Conservation (phyloP, 2,329 filamentous ascomycete genomes). For the Aspergillus pseudotamarii region DNA sequence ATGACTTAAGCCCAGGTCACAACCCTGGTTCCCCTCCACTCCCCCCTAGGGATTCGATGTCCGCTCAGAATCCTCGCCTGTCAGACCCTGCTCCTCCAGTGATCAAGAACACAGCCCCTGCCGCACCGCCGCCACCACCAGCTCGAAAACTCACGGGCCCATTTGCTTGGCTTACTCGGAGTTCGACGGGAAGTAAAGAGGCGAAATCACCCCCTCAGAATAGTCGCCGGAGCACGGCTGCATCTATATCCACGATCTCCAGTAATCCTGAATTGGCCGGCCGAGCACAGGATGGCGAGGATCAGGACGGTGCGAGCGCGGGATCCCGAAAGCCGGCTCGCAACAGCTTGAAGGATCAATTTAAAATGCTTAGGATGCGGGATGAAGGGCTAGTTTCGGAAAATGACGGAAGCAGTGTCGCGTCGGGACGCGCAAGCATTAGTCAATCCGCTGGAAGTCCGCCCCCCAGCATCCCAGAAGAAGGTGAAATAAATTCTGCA, state of each 20-base stretch:
- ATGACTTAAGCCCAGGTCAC: slow-evolving; percentile 27
- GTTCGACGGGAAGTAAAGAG: slow-evolving; percentile 58
- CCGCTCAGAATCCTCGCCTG: slow-evolving; percentile 36
- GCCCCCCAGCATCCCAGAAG: slow-evolving; percentile 50
- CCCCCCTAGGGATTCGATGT: slow-evolving; percentile 36
- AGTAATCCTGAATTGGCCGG: slow-evolving; percentile 81
- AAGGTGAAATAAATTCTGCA: slow-evolving; percentile 45
- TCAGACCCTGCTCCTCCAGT: slow-evolving; percentile 62
- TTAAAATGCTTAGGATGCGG: slow-evolving; percentile 74
- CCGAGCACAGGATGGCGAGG: slow-evolving; percentile 69
- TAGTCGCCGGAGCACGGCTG: slow-evolving; percentile 72
- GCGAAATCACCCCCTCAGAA: slow-evolving; percentile 55
- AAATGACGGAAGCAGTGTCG: slow-evolving; percentile 58
- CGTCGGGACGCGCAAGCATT: slow-evolving; percentile 46
- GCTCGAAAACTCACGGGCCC: slow-evolving; percentile 79
- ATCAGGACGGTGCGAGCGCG: slow-evolving; percentile 52
- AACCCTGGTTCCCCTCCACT: slow-evolving; percentile 30
- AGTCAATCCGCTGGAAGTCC: slow-evolving; percentile 52
- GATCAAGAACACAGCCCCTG: slow-evolving; percentile 40
- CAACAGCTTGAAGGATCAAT: slow-evolving; percentile 74
- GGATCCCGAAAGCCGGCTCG: slow-evolving; percentile 54
- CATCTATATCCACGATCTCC: slow-evolving; percentile 74
- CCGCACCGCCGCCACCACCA: slow-evolving; percentile 44
- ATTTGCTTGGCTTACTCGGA: slow-evolving; percentile 82
- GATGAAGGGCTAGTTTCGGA: slow-evolving; percentile 68